Evolutionary conservation across 345 rosid species (phyloP).

Genomic region (Murraya koenigii): DNA sequence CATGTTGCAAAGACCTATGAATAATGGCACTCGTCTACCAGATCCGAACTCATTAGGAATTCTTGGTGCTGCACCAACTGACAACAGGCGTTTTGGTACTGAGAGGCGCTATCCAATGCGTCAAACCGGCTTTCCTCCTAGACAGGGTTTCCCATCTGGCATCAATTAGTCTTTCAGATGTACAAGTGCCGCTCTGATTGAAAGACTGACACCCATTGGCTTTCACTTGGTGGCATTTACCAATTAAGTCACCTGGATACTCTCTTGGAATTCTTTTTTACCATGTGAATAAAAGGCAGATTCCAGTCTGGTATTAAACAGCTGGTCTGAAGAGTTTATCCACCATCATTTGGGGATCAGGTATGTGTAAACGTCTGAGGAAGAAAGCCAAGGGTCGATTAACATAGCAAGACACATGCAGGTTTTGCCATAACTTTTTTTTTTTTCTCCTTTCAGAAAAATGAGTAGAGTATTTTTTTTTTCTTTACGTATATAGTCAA

Average conservation of each 20-base stretch:
- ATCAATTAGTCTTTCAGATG: slow-evolving; percentile 26
- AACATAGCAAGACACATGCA: slow-evolving; percentile 29
- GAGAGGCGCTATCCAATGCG: slow-evolving; percentile 62
- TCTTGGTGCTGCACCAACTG: slow-evolving; percentile 93
- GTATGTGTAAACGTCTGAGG: slow-evolving; percentile 15
- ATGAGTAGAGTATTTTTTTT: slow-evolving; percentile 24
- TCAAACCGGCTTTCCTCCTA: slow-evolving; percentile 59
- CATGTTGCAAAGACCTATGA: slow-evolving; percentile 37
- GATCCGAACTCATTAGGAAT: slow-evolving; percentile 88
- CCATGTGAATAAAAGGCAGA: slow-evolving; percentile 29
- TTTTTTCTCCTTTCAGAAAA: slow-evolving; percentile 23
- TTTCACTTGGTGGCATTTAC: slow-evolving; percentile 18
- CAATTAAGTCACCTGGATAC: slow-evolving; percentile 22
- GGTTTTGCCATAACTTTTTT: slow-evolving; percentile 27
- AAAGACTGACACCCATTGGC: slow-evolving; percentile 20
- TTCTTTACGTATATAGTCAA: slow-evolving; percentile 51
- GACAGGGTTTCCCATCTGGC: slow-evolving; percentile 54
- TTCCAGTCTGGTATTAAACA: slow-evolving; percentile 14
- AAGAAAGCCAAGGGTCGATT: slow-evolving; percentile 22
- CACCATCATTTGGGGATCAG: slow-evolving; percentile 14
- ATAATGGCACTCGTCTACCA: slow-evolving; percentile 33
- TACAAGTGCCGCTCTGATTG: slow-evolving; percentile 16
- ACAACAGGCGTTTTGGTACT: slow-evolving; percentile 38
- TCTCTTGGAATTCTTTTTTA: slow-evolving; percentile 37
- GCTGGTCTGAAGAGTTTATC: slow-evolving; percentile 22